A percentile compares a stretch with the other conserved stretches of the same genome.
Evolutionary conservation across 352 stramenopile species (phyloP).

Genomic region (Phytopythium boreale): DNA sequence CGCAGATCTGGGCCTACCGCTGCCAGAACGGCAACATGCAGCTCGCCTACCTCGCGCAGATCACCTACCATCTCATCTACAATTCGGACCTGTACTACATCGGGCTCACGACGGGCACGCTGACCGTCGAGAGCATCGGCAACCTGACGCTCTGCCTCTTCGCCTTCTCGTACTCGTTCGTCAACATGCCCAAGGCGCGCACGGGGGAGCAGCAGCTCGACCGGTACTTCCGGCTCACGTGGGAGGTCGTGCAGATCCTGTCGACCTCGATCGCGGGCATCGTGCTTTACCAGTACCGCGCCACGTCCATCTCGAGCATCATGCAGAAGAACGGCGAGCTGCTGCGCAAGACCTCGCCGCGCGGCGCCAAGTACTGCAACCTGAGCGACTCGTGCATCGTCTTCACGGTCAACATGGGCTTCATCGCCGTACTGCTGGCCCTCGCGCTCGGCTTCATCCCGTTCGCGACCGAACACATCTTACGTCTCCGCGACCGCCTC

Average conservation of each 20-base stretch:
- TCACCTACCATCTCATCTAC: slow-evolving; percentile 24
- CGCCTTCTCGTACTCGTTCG: slow-evolving; percentile 27
- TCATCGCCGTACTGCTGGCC: slow-evolving; percentile 18
- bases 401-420: slow-evolving; percentile 20
- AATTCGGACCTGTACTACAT: slow-evolving; percentile 31
- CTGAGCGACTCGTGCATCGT: slow-evolving; percentile 28
- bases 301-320: slow-evolving; percentile 18
- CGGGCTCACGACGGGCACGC: slow-evolving; percentile 20
- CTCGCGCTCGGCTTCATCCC: slow-evolving; percentile 19
- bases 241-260: slow-evolving; percentile 25
- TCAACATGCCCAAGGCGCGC: slow-evolving; percentile 23
- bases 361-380: slow-evolving; percentile 22
- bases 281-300: slow-evolving; percentile 16
- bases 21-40: slow-evolving; percentile 29
- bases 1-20: slow-evolving; percentile 24
- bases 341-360: slow-evolving; percentile 23
- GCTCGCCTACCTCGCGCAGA: slow-evolving; percentile 19
- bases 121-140: slow-evolving; percentile 19
- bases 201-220: slow-evolving; percentile 21
- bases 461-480: slow-evolving; percentile 1
- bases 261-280: slow-evolving; percentile 11
- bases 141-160: slow-evolving; percentile 28
- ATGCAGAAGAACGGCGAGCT: slow-evolving; percentile 27
- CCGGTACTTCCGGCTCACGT: slow-evolving; percentile 23
- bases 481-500: not conserved